Conservation (phyloP, 768 basidiomycete species). For the Agrocybe pediades region DNA sequence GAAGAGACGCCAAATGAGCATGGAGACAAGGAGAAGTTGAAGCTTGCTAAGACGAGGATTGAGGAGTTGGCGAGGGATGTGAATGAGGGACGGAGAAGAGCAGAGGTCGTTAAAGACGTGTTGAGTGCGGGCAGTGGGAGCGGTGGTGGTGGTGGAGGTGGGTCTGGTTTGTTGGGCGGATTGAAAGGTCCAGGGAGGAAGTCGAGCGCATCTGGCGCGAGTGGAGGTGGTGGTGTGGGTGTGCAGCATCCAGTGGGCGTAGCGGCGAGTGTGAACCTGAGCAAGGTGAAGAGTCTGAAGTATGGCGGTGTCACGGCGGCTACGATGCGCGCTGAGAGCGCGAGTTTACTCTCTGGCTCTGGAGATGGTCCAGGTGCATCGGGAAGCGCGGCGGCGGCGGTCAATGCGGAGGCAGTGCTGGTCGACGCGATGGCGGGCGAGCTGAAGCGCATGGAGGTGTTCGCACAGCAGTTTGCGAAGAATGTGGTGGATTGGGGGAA, state of each 20-base stretch:
- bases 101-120: constrained; percentile 80
- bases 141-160: no score
- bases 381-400: constrained; percentile 7
- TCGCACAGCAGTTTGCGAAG: constrained; percentile 63
- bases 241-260: constrained; percentile 38
- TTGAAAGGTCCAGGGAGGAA: constrained; percentile 25
- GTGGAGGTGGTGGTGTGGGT: constrained; percentile 30
- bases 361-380: constrained; percentile 7
- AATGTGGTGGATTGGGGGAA: constrained; percentile 66
- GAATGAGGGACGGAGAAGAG: constrained; percentile 75
- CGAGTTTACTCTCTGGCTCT: constrained; percentile 11
- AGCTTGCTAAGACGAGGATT: constrained; percentile 55
- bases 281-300: constrained; percentile 58
- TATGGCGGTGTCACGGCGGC: constrained; percentile 30
- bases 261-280: constrained; percentile 57
- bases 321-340: constrained; percentile 21
- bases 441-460: constrained; percentile 56
- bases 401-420: constrained; percentile 42
- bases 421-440: constrained; percentile 59
- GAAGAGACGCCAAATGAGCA: constrained; percentile 74
- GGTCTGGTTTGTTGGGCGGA: constrained; percentile 9
- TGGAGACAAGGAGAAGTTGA: constrained; percentile 61
- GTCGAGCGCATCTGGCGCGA: constrained; percentile 21
- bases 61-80: constrained; percentile 76
- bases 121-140: constrained; percentile 34